phyloP scores from a whole-genome alignment of 768 basidiomycete species.

The Hemileccinum impolitum region DNA sequence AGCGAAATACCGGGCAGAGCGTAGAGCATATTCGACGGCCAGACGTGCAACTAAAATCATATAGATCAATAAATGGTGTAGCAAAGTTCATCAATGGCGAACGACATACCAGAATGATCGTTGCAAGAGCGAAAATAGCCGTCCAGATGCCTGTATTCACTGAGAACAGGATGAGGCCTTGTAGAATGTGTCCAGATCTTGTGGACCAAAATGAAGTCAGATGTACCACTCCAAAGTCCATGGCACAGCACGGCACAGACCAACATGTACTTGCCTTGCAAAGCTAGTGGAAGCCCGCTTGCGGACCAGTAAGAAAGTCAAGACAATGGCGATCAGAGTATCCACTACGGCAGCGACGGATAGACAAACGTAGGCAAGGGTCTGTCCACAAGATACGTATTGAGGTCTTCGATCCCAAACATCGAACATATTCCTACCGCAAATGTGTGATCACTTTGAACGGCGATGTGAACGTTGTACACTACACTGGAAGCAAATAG shows the following conservation, averaged over 20 bases:
- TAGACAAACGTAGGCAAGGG: not conserved
- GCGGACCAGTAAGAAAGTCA: not conserved
- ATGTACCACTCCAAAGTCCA: not conserved
- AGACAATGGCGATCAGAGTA: not conserved
- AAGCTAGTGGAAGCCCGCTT: not conserved
- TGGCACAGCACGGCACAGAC: not conserved
- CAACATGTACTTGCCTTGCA: not conserved
- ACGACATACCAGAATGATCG: constrained; percentile 29
- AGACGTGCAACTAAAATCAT: not conserved
- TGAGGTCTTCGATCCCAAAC: not conserved
- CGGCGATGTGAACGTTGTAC: not conserved
- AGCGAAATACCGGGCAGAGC: not conserved
- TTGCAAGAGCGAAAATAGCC: constrained; percentile 48
- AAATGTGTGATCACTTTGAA: not conserved
- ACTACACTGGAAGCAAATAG: not conserved
- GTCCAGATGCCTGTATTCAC: constrained; percentile 38
- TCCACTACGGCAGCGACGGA: not conserved
- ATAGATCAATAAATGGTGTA: no score
- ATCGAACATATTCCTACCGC: not conserved
- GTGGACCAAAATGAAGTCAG: not conserved
- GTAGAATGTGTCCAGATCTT: not conserved
- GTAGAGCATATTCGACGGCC: not conserved
- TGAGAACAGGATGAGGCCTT: constrained; percentile 1
- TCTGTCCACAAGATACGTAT: not conserved
- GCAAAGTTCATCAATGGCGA: constrained; percentile 35